Evolutionary conservation across 73 alveolate species (phyloP), one percentile per base, ranked within the genome.

Genomic region (Tetrahymena malaccensis): DNA sequence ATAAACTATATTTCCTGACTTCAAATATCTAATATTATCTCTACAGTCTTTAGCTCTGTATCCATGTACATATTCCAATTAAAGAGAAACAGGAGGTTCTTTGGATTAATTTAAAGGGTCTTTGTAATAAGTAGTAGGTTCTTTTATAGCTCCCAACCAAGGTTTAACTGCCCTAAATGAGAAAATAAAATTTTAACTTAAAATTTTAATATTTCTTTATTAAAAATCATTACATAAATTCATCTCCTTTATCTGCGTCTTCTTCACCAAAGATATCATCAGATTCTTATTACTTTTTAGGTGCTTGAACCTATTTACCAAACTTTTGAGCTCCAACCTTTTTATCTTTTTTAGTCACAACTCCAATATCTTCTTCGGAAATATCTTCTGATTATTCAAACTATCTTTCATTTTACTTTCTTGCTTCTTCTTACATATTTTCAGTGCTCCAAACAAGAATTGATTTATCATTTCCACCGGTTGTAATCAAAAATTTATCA

Each of bases 401-500:
- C 19, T 70, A 70, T 70, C 37, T 70, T 25, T 70, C 89, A 25
- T 70, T 70, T 70, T 96, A 50, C 12, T 56, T 84, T n/a, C 35
- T 44, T 22, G 55, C 70, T 10, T 95, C 96, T 16, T 95, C 96
- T 31, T 43, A 37, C 22, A 25, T 94, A 25, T 89, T 57, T 94
- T 99, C 99, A 43, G 99, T 98, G 85, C 97, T 98, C 99, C 99
- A 99, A 12, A 98, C 96, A 57, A 99, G 97, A 4, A 98, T 98
- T 56, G 99, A 97, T 94, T 99, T 98, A 96, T 99, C 99, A 98
- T 98, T 97, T n/a, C 99, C 99, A 35, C 99, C 99, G 37, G 98
- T 98, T 21, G 99, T 94, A 10, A 98, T 96, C 35, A 99, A 96
- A 94, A 96, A 97, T 93, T 96, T 96, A 97, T 99, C 99, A 94